A percentile compares a stretch with the other conserved stretches of the same genome.
These are phyloP conservation scores for Colletotrichum cuscutae DNA, from an alignment of 2,329 filamentous ascomycete species.

Conservation along the genomic window DNA sequence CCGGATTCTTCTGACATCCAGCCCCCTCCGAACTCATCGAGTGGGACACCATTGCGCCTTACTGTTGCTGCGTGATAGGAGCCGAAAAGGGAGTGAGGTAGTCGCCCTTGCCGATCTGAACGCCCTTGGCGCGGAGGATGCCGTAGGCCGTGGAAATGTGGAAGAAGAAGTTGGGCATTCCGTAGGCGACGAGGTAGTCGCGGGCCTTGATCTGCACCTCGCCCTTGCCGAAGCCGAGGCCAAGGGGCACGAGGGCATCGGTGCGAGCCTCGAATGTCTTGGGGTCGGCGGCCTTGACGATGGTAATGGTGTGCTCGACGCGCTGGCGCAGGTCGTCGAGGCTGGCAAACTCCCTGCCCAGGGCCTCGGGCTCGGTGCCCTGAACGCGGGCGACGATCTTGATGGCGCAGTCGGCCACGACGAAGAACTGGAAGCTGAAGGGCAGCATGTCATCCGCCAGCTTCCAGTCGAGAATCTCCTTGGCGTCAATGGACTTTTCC, in stretches of 20 bases:
- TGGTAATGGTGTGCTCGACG: slow-evolving; percentile 42
- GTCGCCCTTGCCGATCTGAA: slow-evolving; percentile 67
- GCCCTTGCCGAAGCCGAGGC: slow-evolving; percentile 39
- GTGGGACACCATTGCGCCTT: not conserved
- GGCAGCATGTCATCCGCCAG: slow-evolving; percentile 55
- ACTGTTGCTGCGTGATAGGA: slow-evolving; percentile 24
- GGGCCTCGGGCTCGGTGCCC: slow-evolving; percentile 42
- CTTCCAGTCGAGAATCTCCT: slow-evolving; percentile 19
- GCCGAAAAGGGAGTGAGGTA: slow-evolving; percentile 49
- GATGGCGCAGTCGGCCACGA: slow-evolving; percentile 42
- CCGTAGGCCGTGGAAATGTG: slow-evolving; percentile 66
- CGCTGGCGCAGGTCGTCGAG: slow-evolving; percentile 48
- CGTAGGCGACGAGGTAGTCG: slow-evolving; percentile 55
- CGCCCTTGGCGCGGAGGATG: slow-evolving; percentile 65
- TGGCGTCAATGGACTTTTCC: slow-evolving; percentile 24
- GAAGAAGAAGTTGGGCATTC: slow-evolving; percentile 70
- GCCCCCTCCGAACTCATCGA: too few species aligned
- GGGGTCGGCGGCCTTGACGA: slow-evolving; percentile 44
- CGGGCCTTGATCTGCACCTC: slow-evolving; percentile 42
- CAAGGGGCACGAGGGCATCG: slow-evolving; percentile 39
- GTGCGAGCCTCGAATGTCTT: slow-evolving; percentile 38
- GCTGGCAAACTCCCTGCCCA: slow-evolving; percentile 42
- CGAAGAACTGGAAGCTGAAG: slow-evolving; percentile 52
- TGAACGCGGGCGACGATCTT: slow-evolving; percentile 47
- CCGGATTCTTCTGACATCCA: too few species aligned